These are phyloP conservation scores for Plantago coronopus DNA, from an alignment of 305 asterid genomes.

Conservation along the genomic window DNA sequence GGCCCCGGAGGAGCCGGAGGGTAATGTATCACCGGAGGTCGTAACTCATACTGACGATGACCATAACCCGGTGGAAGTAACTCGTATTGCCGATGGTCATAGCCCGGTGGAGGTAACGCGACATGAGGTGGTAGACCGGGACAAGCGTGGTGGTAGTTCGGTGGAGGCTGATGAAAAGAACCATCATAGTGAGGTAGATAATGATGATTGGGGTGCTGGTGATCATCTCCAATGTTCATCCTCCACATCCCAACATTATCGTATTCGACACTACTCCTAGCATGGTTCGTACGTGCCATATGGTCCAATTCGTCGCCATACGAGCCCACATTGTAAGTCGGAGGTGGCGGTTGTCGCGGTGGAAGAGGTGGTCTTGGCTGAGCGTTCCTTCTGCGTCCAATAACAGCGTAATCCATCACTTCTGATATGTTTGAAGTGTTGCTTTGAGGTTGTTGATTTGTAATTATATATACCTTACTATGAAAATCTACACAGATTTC, in stretches of 20 bases:
- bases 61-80: background rate
- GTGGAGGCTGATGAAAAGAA: constrained; percentile 2
- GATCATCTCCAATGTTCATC: background rate
- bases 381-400: too few species aligned
- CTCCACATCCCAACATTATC: background rate
- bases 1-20: background rate
- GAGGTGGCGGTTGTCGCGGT: background rate
- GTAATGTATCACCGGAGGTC: background rate
- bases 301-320: background rate
- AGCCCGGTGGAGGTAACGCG: background rate
- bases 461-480: too few species aligned
- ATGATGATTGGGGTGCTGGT: too few species aligned
- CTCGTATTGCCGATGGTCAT: background rate
- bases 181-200: background rate
- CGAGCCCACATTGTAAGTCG: background rate
- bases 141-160: background rate
- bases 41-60: constrained; percentile 1
- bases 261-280: background rate
- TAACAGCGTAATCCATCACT: too few species aligned
- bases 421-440: too few species aligned
- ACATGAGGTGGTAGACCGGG: background rate
- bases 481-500: too few species aligned
- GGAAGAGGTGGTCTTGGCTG: background rate
- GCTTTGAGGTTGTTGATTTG: too few species aligned
- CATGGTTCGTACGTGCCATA: background rate